A percentile compares a stretch with the other conserved stretches of the same genome.
Evolutionary conservation across 2,329 filamentous ascomycete species (phyloP).

Genomic region (Trichoderma sp.): DNA sequence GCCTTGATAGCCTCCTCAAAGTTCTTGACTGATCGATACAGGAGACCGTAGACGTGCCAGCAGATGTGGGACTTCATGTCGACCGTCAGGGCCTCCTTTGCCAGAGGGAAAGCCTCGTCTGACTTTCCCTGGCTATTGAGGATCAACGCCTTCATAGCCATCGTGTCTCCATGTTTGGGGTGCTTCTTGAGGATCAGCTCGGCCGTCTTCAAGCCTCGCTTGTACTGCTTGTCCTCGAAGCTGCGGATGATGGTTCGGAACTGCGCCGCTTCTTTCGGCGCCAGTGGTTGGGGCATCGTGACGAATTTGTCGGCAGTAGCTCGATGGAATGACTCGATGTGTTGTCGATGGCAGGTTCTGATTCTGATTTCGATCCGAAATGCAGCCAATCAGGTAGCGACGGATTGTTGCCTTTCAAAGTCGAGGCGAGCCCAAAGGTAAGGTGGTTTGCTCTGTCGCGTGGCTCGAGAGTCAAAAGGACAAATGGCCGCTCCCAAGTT

Average conservation of each 20-base stretch:
- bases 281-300: conserved; percentile 69
- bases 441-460: background rate
- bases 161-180: conserved; percentile 94
- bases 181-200: conserved; percentile 95
- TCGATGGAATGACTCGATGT: background rate
- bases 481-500: background rate
- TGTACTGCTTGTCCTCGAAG: conserved; percentile 99
- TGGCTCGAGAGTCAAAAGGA: background rate
- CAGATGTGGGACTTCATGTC: conserved; percentile 99
- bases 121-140: conserved; percentile 89
- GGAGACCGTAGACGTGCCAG: conserved; percentile 97
- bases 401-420: background rate
- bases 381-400: background rate
- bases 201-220: conserved; percentile 86
- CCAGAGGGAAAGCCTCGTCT: conserved; percentile 90
- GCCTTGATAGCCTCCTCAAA: conserved; percentile 99
- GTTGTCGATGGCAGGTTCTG: background rate
- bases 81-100: conserved; percentile 86
- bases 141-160: conserved; percentile 98
- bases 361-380: background rate
- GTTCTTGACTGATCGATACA: conserved; percentile 93
- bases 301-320: background rate
- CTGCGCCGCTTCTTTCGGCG: conserved; percentile 86
- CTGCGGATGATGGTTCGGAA: conserved; percentile 93
- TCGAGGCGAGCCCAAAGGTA: background rate